phyloP scores from a whole-genome alignment of 1,284 basidiomycete genomes.

The Ustilago loliicola region DNA sequence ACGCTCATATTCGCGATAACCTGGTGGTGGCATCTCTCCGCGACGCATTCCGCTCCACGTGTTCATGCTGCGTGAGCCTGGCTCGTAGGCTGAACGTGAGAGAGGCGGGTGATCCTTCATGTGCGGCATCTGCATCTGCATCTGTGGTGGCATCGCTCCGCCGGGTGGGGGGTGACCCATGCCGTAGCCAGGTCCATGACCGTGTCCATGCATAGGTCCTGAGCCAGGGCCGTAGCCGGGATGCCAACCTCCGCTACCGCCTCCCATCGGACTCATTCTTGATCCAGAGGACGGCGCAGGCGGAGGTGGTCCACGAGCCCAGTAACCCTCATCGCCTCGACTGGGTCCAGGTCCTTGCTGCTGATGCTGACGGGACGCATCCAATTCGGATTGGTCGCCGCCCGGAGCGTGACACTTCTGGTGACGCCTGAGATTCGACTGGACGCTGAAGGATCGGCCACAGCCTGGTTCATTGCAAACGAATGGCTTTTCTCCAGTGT shows the following conservation, averaged over 20 bases:
- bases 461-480: conserved; percentile 65
- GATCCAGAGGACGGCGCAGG: conserved; percentile 32
- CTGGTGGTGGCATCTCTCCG: conserved; percentile 43
- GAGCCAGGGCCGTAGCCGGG: conserved; percentile 29
- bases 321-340: conserved; percentile 37
- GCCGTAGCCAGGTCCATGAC: conserved; percentile 19
- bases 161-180: conserved; percentile 25
- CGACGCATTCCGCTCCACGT: conserved; percentile 46
- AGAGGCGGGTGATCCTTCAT: conserved; percentile 50
- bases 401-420: conserved; percentile 61
- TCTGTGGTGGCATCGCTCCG: conserved; percentile 22
- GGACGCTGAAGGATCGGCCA: conserved; percentile 67
- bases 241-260: conserved; percentile 40
- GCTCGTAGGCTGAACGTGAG: conserved; percentile 54
- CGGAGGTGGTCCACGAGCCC: conserved; percentile 36
- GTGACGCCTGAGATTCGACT: conserved; percentile 68
- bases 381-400: conserved; percentile 40
- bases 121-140: conserved; percentile 40
- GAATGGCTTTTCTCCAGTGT: conserved; percentile 69
- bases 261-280: conserved; percentile 34
- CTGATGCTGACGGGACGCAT: conserved; percentile 31
- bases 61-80: conserved; percentile 55
- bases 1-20: conserved; percentile 43
- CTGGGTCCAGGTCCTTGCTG: conserved; percentile 26
- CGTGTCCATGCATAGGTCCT: conserved; percentile 19